These are phyloP conservation scores for Talaromyces sp. DNA, from an alignment of 2,329 filamentous ascomycete species.

Conservation along the genomic window DNA sequence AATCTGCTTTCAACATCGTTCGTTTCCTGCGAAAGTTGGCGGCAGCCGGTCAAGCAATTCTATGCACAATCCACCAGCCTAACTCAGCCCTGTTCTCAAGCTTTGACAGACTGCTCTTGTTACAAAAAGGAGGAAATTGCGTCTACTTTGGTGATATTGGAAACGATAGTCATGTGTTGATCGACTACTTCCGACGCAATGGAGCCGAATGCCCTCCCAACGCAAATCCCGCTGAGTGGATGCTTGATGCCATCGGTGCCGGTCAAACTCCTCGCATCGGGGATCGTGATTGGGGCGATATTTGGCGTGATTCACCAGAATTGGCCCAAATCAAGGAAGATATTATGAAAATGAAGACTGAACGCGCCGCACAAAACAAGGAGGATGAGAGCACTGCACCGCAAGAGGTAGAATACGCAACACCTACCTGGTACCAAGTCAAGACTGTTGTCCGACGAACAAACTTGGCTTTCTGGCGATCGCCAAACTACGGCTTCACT, in stretches of 20 bases:
- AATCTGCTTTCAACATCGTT: slow-evolving; percentile 58
- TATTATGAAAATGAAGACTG: slow-evolving; percentile 64
- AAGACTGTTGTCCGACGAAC: slow-evolving; percentile 69
- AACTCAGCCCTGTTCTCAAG: slow-evolving; percentile 55
- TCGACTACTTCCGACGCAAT: slow-evolving; percentile 53
- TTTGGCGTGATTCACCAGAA: slow-evolving; percentile 73
- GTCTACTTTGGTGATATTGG: slow-evolving; percentile 57
- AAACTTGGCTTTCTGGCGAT: slow-evolving; percentile 77
- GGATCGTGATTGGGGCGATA: slow-evolving; percentile 72
- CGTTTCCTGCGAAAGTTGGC: slow-evolving; percentile 59
- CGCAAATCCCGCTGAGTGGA: slow-evolving; percentile 53
- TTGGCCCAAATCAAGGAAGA: slow-evolving; percentile 63
- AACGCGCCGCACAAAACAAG: slow-evolving; percentile 51
- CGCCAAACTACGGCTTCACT: slow-evolving; percentile 85
- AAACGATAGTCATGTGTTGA: slow-evolving; percentile 46
- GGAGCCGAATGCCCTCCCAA: slow-evolving; percentile 51
- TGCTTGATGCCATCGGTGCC: slow-evolving; percentile 64
- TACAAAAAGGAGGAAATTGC: slow-evolving; percentile 53
- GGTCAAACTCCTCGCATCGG: slow-evolving; percentile 70
- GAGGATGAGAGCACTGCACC: slow-evolving; percentile 38
- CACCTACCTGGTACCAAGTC: slow-evolving; percentile 74
- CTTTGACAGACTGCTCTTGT: slow-evolving; percentile 56
- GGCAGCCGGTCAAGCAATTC: slow-evolving; percentile 56
- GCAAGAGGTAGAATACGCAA: slow-evolving; percentile 74
- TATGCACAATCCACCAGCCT: slow-evolving; percentile 62